A percentile compares a stretch with the other conserved stretches of the same genome.
These are phyloP conservation scores for Zygosaccharomyces sapae DNA, from an alignment of 1,139 yeast genomes.

Conservation along the genomic window DNA sequence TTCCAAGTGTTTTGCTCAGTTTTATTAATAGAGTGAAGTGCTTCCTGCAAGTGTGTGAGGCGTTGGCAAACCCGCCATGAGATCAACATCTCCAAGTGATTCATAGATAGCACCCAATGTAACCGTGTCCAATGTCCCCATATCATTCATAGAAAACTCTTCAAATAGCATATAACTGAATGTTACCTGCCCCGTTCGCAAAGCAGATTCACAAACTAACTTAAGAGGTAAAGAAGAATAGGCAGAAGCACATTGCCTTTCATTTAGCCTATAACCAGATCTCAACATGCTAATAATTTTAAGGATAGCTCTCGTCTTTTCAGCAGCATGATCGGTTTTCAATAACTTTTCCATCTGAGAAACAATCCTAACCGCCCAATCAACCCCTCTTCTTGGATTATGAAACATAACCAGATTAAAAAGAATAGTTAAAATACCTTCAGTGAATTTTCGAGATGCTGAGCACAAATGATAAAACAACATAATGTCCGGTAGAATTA, in stretches of 20 bases:
- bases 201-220: slow-evolving; percentile 39
- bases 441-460: slow-evolving; percentile 14
- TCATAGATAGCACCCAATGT: slow-evolving; percentile 44
- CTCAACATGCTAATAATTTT: slow-evolving; percentile 45
- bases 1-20: slow-evolving; percentile 40
- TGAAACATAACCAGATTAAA: slow-evolving; percentile 14
- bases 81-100: slow-evolving; percentile 52
- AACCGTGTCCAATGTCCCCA: slow-evolving; percentile 16
- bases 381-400: slow-evolving; percentile 15
- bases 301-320: slow-evolving; percentile 39
- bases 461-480: slow-evolving; percentile 13
- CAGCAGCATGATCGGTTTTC: slow-evolving; percentile 20
- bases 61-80: slow-evolving; percentile 59
- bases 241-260: slow-evolving; percentile 38
- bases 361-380: slow-evolving; percentile 14
- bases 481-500: slow-evolving; percentile 11
- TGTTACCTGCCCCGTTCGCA: slow-evolving; percentile 39
- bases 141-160: slow-evolving; percentile 38
- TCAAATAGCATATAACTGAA: slow-evolving; percentile 56
- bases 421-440: slow-evolving; percentile 11
- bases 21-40: slow-evolving; percentile 43
- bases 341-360: slow-evolving; percentile 7
- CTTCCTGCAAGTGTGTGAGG: slow-evolving; percentile 50
- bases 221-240: slow-evolving; percentile 39
- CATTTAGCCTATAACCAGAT: slow-evolving; percentile 41